Evolutionary conservation across 257 asterid genomes (phyloP).

Genomic region (Forsythia viridissima): DNA sequence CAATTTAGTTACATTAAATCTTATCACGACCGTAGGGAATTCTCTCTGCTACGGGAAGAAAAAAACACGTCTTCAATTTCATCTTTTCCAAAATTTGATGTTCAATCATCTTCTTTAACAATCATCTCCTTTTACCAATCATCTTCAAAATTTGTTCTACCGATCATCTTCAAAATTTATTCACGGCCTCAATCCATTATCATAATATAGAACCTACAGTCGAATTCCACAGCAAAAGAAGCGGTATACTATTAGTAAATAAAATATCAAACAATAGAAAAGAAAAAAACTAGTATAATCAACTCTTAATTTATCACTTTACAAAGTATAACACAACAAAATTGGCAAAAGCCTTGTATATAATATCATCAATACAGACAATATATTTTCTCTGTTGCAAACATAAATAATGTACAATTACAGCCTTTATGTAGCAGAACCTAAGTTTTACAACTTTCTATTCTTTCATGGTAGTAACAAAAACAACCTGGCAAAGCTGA

Average conservation of each 20-base stretch:
- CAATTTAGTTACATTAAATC: neutral
- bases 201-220: no score
- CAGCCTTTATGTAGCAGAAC: constrained; percentile 38
- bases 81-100: no score
- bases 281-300: neutral
- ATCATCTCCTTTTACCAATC: no score
- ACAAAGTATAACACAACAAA: neutral
- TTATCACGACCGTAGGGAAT: no score
- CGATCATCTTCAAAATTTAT: no score
- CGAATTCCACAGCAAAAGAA: no score
- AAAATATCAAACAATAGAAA: neutral
- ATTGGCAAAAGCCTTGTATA: neutral
- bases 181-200: no score
- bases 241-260: no score
- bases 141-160: no score
- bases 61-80: no score
- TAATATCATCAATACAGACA: neutral
- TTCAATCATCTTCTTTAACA: no score
- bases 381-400: neutral
- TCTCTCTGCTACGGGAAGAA: no score
- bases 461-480: constrained; percentile 29
- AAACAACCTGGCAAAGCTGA: constrained; percentile 11
- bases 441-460: constrained; percentile 29
- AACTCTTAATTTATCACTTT: neutral
- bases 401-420: constrained; percentile 48